Percentiles rank a stretch among this genome's conserved stretches.
Conservation (phyloP, 1,284 basidiomycete species). For the Papiliotrema fonsecae region DNA sequence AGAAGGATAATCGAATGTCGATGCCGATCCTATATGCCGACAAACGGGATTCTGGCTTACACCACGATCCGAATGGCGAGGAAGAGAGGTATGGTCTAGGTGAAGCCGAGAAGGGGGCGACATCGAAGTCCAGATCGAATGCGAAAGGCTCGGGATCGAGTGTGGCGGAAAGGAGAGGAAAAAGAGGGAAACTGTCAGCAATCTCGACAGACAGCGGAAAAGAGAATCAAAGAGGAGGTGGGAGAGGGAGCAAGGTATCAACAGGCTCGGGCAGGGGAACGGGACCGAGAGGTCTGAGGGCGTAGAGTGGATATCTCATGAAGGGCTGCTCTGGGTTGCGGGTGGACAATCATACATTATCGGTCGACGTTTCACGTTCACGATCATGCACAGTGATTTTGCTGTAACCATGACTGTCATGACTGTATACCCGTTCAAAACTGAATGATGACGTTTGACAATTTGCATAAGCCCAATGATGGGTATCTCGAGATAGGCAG, state of each 20-base stretch:
- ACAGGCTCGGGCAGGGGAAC: conserved; percentile 6
- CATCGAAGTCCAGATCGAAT: background rate
- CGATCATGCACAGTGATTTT: too few relatives aligned
- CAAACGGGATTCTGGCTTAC: background rate
- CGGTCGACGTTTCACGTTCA: too few relatives aligned
- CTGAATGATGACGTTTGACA: too few relatives aligned
- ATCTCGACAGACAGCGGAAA: conserved; percentile 6
- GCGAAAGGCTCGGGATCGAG: background rate
- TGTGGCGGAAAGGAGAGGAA: background rate
- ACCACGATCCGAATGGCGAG: too few relatives aligned
- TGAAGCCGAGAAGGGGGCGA: background rate
- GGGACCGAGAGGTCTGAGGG: background rate
- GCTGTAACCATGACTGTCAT: too few relatives aligned
- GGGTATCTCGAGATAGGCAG: background rate
- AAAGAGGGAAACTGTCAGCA: background rate
- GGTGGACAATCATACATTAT: too few relatives aligned
- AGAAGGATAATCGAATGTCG: background rate
- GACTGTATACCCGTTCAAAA: too few relatives aligned
- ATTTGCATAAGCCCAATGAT: too few relatives aligned
- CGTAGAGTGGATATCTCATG: too few relatives aligned
- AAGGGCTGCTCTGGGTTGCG: too few relatives aligned
- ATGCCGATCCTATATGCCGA: background rate
- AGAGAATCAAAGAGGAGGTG: conserved; percentile 7
- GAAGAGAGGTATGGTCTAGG: too few relatives aligned
- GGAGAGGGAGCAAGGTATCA: conserved; percentile 12